Evolutionary conservation across 176 grass and related monocot genomes (phyloP).

Genomic region (Aegilops tauschii): DNA sequence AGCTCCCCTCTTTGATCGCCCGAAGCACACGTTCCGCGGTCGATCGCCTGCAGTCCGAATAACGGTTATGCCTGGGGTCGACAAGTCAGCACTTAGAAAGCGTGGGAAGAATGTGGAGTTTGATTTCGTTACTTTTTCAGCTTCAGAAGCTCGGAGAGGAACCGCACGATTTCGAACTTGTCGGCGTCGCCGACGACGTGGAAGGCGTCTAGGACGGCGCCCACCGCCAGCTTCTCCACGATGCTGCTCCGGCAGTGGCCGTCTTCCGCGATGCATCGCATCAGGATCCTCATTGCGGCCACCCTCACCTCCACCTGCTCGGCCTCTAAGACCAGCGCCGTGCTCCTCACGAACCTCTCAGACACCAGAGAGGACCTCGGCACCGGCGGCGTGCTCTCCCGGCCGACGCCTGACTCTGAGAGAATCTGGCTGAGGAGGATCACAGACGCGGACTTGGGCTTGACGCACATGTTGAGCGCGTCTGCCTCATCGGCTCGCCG

Average conservation of each 20-base stretch:
- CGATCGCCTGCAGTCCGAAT: slow-evolving; percentile 29
- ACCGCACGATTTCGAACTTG: slow-evolving; percentile 52
- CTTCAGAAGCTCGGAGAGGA: slow-evolving; percentile 58
- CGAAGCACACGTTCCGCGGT: slow-evolving; percentile 43
- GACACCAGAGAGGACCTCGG: slow-evolving; percentile 36
- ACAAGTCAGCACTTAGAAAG: not conserved
- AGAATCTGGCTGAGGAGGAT: slow-evolving; percentile 54
- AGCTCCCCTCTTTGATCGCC: slow-evolving; percentile 46
- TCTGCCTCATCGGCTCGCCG: slow-evolving; percentile 28
- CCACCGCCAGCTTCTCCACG: slow-evolving; percentile 36
- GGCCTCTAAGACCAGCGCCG: slow-evolving; percentile 33
- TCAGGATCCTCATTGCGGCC: slow-evolving; percentile 44
- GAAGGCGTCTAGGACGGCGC: slow-evolving; percentile 49
- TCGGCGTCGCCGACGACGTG: slow-evolving; percentile 41
- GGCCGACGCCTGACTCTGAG: not conserved
- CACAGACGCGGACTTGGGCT: slow-evolving; percentile 56
- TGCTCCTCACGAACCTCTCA: slow-evolving; percentile 45
- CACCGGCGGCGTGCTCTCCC: slow-evolving; percentile 21
- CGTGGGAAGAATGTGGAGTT: not conserved
- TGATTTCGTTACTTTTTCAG: slow-evolving; percentile 38
- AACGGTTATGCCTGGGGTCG: not conserved
- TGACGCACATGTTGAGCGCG: slow-evolving; percentile 50
- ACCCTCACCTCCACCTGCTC: slow-evolving; percentile 45
- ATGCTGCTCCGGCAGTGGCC: slow-evolving; percentile 55
- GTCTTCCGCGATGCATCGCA: slow-evolving; percentile 49